Conservation (phyloP, 1,139 yeast species). For the Candida pseudoviswanathii region DNA sequence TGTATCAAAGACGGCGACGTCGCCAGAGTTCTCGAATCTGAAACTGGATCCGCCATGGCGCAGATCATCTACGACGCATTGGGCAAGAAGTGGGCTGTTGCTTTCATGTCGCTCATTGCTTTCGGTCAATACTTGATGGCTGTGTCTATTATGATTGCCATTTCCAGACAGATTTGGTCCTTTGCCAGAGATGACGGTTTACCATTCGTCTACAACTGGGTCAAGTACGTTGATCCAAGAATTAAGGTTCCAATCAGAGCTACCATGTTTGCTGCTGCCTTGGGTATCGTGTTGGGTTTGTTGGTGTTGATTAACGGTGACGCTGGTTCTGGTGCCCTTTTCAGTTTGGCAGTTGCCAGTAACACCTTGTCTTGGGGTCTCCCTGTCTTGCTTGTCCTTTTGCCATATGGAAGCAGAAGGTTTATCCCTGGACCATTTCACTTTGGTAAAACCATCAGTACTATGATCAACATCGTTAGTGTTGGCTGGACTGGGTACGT, state of each 20-base stretch:
- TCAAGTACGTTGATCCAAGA: conserved; percentile 55
- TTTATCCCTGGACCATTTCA: conserved; percentile 68
- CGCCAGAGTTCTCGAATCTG: conserved; percentile 39
- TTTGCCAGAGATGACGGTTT: conserved; percentile 45
- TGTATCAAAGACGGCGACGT: conserved; percentile 56
- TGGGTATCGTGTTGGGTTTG: conserved; percentile 55
- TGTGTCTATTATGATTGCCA: conserved; percentile 34
- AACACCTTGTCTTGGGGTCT: conserved; percentile 44
- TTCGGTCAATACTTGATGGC: conserved; percentile 71
- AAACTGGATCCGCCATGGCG: conserved; percentile 61
- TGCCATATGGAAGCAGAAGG: conserved; percentile 43
- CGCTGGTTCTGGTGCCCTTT: conserved; percentile 58
- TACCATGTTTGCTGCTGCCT: conserved; percentile 52
- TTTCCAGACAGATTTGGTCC: conserved; percentile 43
- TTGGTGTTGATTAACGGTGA: conserved; percentile 58
- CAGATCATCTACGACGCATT: conserved; percentile 65
- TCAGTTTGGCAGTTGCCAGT: conserved; percentile 52
- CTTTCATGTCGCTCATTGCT: conserved; percentile 61
- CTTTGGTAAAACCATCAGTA: conserved; percentile 53
- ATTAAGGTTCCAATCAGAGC: conserved; percentile 63
- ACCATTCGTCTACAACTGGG: conserved; percentile 43
- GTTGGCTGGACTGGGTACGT: conserved; percentile 31
- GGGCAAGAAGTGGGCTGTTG: conserved; percentile 72
- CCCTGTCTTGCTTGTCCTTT: conserved; percentile 30
- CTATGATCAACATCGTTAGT: conserved; percentile 27